phyloP scores from a whole-genome alignment of 306 rosid genomes.

The Fagus crenata region DNA sequence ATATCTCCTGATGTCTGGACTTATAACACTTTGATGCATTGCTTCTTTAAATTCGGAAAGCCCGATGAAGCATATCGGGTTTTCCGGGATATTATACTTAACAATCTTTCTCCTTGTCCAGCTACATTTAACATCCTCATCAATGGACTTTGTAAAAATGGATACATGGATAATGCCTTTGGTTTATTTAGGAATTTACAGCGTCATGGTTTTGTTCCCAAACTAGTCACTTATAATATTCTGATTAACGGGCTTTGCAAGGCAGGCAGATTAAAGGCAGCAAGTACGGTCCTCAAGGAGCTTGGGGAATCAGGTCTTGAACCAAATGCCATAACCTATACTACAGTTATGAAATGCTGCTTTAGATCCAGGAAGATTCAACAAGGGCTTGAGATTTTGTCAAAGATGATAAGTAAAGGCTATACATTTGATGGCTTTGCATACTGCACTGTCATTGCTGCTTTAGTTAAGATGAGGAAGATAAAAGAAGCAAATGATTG shows the following conservation, averaged over 20 bases:
- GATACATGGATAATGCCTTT: constrained; percentile 57
- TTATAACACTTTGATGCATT: constrained; percentile 66
- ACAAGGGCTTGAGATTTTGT: constrained; percentile 62
- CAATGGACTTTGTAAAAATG: constrained; percentile 65
- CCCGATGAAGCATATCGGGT: constrained; percentile 66
- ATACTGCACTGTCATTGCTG: constrained; percentile 68
- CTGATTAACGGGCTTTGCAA: constrained; percentile 74
- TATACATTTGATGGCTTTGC: constrained; percentile 67
- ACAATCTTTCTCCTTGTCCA: constrained; percentile 36
- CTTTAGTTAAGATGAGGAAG: constrained; percentile 62
- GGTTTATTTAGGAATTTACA: constrained; percentile 58
- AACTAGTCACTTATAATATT: constrained; percentile 61
- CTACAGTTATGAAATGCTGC: constrained; percentile 66
- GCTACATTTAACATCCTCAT: constrained; percentile 66
- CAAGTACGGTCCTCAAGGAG: constrained; percentile 50
- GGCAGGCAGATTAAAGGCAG: constrained; percentile 46
- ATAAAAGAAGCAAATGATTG: constrained; percentile 55
- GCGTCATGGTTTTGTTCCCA: constrained; percentile 61
- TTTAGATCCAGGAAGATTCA: constrained; percentile 48
- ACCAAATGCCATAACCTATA: constrained; percentile 66
- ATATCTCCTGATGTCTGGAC: constrained; percentile 69
- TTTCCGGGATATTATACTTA: constrained; percentile 46
- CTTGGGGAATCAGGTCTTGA: constrained; percentile 49
- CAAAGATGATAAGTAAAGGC: constrained; percentile 61
- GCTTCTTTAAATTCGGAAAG: constrained; percentile 68